Evolutionary conservation across 208 protist genomes (phyloP).

Genomic region (Crithidia bombi): DNA sequence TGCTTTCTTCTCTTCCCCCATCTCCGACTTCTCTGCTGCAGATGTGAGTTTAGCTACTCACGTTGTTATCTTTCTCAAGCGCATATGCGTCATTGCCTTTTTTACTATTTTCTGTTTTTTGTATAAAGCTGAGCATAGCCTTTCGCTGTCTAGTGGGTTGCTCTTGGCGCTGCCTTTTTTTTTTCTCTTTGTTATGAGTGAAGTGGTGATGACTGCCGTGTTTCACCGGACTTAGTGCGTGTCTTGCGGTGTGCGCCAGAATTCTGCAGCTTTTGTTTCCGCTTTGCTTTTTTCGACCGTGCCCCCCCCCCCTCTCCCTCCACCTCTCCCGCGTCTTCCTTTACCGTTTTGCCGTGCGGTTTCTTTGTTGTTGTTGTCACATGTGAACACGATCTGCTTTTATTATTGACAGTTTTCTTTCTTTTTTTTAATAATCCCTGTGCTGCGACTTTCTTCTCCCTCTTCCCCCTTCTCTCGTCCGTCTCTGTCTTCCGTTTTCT

Average conservation of each 20-base stretch:
- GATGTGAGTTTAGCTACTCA: not conserved
- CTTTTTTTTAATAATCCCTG: not conserved
- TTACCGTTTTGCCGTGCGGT: too few relatives aligned
- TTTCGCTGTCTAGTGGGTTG: too few relatives aligned
- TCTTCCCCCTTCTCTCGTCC: not conserved
- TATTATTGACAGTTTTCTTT: not conserved
- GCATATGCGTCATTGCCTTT: too few relatives aligned
- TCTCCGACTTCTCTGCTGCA: not conserved
- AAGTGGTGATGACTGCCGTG: too few relatives aligned
- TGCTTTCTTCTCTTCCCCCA: not conserved
- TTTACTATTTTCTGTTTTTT: slow-evolving; percentile 16
- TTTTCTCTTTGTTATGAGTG: too few relatives aligned
- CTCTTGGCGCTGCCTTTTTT: too few relatives aligned
- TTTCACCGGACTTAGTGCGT: too few relatives aligned
- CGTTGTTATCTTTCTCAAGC: not conserved
- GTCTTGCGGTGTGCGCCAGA: too few relatives aligned
- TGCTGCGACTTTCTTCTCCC: not conserved
- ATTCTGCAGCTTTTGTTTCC: not conserved
- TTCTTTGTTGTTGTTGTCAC: too few relatives aligned
- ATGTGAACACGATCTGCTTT: not conserved
- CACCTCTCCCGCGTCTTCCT: too few relatives aligned
- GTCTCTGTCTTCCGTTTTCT: not conserved
- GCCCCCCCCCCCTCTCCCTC: too few relatives aligned
- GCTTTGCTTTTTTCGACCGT: not conserved
- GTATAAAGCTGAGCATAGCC: too few relatives aligned